These are phyloP conservation scores for Casuarina equisetifolia DNA, from an alignment of 306 rosid genomes.

Conservation along the genomic window DNA sequence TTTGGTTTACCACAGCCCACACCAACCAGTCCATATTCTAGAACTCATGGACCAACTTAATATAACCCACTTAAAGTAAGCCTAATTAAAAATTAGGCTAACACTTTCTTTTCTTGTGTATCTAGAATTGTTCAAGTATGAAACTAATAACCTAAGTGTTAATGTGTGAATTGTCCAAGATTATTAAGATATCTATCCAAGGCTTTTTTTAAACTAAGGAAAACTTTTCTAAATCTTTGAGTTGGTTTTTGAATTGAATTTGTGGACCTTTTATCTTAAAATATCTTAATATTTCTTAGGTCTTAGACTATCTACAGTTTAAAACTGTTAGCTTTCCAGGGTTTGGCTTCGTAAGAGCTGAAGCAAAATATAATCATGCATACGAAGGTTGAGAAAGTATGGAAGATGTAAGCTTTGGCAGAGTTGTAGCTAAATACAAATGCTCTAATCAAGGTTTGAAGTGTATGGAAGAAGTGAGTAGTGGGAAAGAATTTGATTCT, in stretches of 20 bases:
- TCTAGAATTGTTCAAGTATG: no score
- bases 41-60: no score
- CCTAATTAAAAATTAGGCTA: no score
- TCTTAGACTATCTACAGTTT: not conserved
- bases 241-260: no score
- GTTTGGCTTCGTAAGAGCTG: constrained; percentile 19
- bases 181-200: not conserved
- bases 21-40: no score
- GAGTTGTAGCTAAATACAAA: constrained; percentile 32
- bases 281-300: not conserved
- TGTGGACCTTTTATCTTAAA: no score
- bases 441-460: constrained; percentile 30
- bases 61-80: no score
- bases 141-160: not conserved
- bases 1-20: no score
- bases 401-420: not conserved
- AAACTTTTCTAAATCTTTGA: no score
- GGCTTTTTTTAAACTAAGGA: not conserved
- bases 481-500: constrained; percentile 18
- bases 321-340: constrained; percentile 22
- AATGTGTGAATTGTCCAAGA: constrained; percentile 2
- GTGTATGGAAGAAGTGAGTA: constrained; percentile 18
- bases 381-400: constrained; percentile 7
- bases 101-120: not conserved
- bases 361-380: constrained; percentile 34